Evolutionary conservation across 2,329 filamentous ascomycete species (phyloP), one percentile per base, ranked within the genome.

Genomic region (Didymellaceae sp.): DNA sequence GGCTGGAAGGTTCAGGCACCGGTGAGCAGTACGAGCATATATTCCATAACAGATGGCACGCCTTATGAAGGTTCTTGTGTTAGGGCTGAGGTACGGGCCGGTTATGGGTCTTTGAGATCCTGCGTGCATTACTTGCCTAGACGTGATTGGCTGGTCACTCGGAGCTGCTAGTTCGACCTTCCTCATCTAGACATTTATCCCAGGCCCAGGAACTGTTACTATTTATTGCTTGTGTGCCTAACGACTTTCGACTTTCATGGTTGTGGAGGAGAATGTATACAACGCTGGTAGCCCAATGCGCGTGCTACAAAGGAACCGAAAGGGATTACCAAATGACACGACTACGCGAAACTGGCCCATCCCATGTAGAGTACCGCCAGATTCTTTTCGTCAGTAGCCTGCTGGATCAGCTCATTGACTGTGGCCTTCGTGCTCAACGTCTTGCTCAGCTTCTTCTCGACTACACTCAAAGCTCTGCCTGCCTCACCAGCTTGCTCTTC

Each of bases 381-480:
- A 69, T 99, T 97, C 60, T 84, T 84, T 77, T 96, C 92, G 73
- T 99, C 94, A 1, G 89, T 93, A 6, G 94, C 93, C 75, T 96
- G 89, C 70, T 97, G 94, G 58, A 99, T 99, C 57, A 99, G 76
- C 69, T 99, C 94, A 67, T 97, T 97, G 45, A 99, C 94, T 11
- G 91, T 97, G 3, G 94, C 95, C 46, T 89, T 90, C 14, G 96
- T 93, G 71, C 93, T 99, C 69, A 99, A 74, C 2, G 90, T 92
- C 80, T 96, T 96, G 57, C 88, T 90, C 61, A 99, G 75, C 77
- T 99, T 99, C 83, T 97, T 97, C 69, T 90, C 86, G 48, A 99
- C 94, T 17, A 97, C 89, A 49, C 91, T 90, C 47, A 99, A 79
- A 1, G 95, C 94, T 49, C 95, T 82, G 57, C 96, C 92, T 2